Conservation (phyloP, 805 yeast genomes). For the Metschnikowia lochheadii region DNA sequence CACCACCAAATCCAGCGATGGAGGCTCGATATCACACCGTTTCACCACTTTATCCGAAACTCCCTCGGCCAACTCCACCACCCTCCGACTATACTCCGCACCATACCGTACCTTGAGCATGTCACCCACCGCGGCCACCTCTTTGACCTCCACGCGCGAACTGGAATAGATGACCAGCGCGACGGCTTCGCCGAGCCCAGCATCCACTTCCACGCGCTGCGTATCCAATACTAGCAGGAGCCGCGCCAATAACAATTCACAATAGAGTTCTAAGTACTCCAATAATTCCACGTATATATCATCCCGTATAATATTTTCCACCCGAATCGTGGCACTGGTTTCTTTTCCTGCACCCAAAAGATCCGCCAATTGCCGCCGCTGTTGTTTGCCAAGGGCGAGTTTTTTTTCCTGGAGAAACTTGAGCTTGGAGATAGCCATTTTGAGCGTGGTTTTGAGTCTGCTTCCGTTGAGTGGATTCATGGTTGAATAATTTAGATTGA, state of each 20-base stretch:
- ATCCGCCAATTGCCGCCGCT: slow-evolving; percentile 67
- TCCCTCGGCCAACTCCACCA: slow-evolving; percentile 42
- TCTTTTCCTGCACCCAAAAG: slow-evolving; percentile 67
- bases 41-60: slow-evolving; percentile 67
- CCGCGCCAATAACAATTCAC: slow-evolving; percentile 77
- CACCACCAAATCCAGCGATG: slow-evolving; percentile 58
- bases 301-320: slow-evolving; percentile 78
- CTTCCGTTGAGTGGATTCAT: slow-evolving; percentile 29
- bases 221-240: slow-evolving; percentile 53
- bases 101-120: slow-evolving; percentile 62
- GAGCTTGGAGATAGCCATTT: slow-evolving; percentile 69
- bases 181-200: slow-evolving; percentile 72
- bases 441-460: slow-evolving; percentile 42
- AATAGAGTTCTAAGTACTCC: slow-evolving; percentile 75
- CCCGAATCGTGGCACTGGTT: slow-evolving; percentile 76
- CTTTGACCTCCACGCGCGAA: slow-evolving; percentile 72
- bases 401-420: slow-evolving; percentile 72
- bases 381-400: slow-evolving; percentile 70
- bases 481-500: slow-evolving; percentile 1
- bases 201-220: slow-evolving; percentile 42
- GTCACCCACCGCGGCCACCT: slow-evolving; percentile 58
- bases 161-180: slow-evolving; percentile 65
- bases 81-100: slow-evolving; percentile 55
- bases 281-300: slow-evolving; percentile 76
- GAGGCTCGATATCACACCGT: slow-evolving; percentile 65